Evolutionary conservation across 169 alveolate genomes (phyloP), one percentile per base, ranked within the genome.

Genomic region (Amoebophrya sp.): DNA sequence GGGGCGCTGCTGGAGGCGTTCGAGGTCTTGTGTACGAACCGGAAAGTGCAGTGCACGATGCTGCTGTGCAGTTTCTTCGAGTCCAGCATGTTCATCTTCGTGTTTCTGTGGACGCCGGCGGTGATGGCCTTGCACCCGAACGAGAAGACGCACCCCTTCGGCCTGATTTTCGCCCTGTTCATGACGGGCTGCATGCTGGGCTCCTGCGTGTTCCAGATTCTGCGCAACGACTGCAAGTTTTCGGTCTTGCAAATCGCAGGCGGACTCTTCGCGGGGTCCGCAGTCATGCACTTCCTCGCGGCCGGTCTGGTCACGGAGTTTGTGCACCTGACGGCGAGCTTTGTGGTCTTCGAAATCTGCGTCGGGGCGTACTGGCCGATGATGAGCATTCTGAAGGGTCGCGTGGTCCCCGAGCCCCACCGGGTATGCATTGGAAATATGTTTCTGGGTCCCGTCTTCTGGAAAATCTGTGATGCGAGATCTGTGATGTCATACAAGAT

Each of bases 281-380:
- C 35, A 7, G 83, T 25, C 23, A 41, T 12, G 54, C 54, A 41
- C 54, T 12, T 41, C 54, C 54, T 66, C 32, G 12, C 35, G 32
- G 29, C 83, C 38, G 83, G 83, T 12, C 38, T 18, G 83, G 35
- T 25, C 2, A 12, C 83, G 83, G 10, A 25, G 10, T 66, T 25
- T 25, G 32, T 25, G 83, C 12, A 0, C 32, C 35, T 66, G 35
- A 1, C 35, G 35, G 29, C 83, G 32, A 25, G 83, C 83, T 66
- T 66, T 25, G 83, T 66, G 35, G 35, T 66, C 35, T 66, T 66
- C 32, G 83, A 66, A n/a, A n/a, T n/a, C 18, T 66, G 83, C 35
- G 83, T 66, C 38, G 83, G 83, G 12, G 83, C 83, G 83, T 66
- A 66, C 35, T 66, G 83, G 83, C 83, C 83, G 35, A n/a, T n/a